These are phyloP conservation scores for Haplosporangium sp. DNA, from an alignment of 371 early-diverging fungal species.

Conservation along the genomic window DNA sequence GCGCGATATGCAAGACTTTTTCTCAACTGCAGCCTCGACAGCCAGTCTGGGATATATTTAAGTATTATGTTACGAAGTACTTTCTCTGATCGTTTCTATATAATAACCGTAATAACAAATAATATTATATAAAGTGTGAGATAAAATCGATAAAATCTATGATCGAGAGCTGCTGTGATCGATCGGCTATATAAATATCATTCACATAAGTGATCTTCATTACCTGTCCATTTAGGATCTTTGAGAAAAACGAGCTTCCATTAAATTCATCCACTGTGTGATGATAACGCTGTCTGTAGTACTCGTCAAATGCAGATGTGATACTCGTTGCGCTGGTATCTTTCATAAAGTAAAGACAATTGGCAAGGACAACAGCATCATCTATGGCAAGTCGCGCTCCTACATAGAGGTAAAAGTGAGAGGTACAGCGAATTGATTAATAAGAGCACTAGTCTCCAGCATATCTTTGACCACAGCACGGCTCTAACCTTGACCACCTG, in stretches of 20 bases:
- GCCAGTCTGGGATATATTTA: constrained; percentile 5
- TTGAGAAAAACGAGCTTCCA: background rate
- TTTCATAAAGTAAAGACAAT: constrained; percentile 3
- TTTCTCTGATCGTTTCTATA: constrained; percentile 4
- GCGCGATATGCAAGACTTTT: constrained; percentile 6
- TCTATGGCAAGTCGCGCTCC: constrained; percentile 25
- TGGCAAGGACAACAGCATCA: constrained; percentile 17
- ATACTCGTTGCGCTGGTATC: background rate
- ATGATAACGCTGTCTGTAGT: constrained; percentile 6
- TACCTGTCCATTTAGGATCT: constrained; percentile 17
- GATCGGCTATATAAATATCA: no score
- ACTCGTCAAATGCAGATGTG: constrained; percentile 4
- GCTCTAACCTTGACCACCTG: background rate
- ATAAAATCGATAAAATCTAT: no score
- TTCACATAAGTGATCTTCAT: no score
- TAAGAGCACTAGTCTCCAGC: background rate
- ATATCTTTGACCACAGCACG: no score
- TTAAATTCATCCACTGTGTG: background rate
- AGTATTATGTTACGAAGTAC: constrained; percentile 1
- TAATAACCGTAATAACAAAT: background rate
- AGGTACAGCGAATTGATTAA: background rate
- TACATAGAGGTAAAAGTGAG: background rate
- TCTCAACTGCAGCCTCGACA: background rate
- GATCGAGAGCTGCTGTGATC: no score
- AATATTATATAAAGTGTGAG: no score